Evolutionary conservation across 129 eudicot genomes (phyloP), one percentile per base, ranked within the genome.

Genomic region (Deinandra increscens): DNA sequence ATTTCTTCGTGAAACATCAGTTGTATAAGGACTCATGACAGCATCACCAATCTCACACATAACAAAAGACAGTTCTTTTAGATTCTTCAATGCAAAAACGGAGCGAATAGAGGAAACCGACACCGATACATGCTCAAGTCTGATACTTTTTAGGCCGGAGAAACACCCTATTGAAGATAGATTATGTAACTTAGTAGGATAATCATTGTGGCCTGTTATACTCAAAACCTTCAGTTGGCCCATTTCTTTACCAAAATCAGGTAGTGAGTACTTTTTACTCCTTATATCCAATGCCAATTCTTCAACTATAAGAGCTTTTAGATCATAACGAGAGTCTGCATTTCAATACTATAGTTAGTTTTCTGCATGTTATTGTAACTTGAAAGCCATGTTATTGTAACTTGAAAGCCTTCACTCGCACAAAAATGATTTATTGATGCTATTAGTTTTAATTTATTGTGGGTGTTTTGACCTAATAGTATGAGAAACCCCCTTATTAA

Each of bases 41-140:
- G 83, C 77, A 39, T 77, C 59, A 11, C 83, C 51, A 0, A 78
- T 71, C 71, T 84, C 79, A 12, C 85, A 84, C 80, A 81, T 67
- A 39, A 75, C 56, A 20, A 84, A 65, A 2, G 89, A 78, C 26
- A 84, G 71, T 69, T 81, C 67, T 60, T 41, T 64, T 42, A 84
- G 75, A 58, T 71, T 74, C 26, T 22, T 41, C 54, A 84, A 39
- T 26, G 48, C 41, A 18, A 75, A 55, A 6, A 78, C 10, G 51
- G 77, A 59, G 38, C 59, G 37, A 31, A 22, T 26, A 20, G 81
- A 69, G 48, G 85, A 54, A 42, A 84, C 5, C 0, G 77, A 78
- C 50, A 81, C n/a, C n/a, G n/a, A n/a, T n/a, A n/a, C 60, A 7
- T 79, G 78, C 31, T 71, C 75, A 13, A 78, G 63, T 55, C 71